Base-by-base conservation (phyloP, 1,284 basidiomycete genomes). In the Exobasidium rhododendri region DNA sequence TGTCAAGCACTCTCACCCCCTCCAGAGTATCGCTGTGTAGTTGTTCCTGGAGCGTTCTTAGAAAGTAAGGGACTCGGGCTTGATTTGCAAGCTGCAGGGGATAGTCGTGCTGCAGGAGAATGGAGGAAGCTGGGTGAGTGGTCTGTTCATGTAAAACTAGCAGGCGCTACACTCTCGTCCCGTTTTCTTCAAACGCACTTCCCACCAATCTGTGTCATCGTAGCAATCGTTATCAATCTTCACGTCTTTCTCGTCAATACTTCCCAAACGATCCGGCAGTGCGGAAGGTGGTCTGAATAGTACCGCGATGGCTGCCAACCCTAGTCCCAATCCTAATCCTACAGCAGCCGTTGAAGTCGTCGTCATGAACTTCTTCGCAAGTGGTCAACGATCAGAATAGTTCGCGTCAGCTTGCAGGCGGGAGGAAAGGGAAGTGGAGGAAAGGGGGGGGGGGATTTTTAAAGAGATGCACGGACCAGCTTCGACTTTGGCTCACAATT, bases 241-340 rank as follows among this genome's bases (percentile, higher is more conserved):
- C 40, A 58, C 73, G 1, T 68, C 68, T 1, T 70, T 64, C 6
- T 72, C 74, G 7, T 73, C 74, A 20, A 80, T 73, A 31, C 63
- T 65, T 24, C 70, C 72, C 6, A 80, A 65, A 4, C 79, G 64
- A 52, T 75, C 70, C 2, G 64, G 55, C n/a, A 68, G 66, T 17
- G 35, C 35, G 7, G 17, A 17, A 40, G 35, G 35, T 40, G 35
- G 35, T 40, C 35, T 7, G 17, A 40, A 40, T 40, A 40, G 35
- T 7, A 40, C 7, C 17, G 35, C 35, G 17, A 40, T 17, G 17
- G 35, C 35, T n/a, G n/a, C n/a, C 35, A 40, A 40, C 17, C 35
- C 35, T 7, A 40, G 17, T 40, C 35, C 35, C 17, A 17, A 7
- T 40, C 35, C 35, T 40, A 40, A 10, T 40, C n/a, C n/a, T n/a